Evolutionary conservation across 768 basidiomycete genomes (phyloP).

Genomic region (Auricularia sp.): DNA sequence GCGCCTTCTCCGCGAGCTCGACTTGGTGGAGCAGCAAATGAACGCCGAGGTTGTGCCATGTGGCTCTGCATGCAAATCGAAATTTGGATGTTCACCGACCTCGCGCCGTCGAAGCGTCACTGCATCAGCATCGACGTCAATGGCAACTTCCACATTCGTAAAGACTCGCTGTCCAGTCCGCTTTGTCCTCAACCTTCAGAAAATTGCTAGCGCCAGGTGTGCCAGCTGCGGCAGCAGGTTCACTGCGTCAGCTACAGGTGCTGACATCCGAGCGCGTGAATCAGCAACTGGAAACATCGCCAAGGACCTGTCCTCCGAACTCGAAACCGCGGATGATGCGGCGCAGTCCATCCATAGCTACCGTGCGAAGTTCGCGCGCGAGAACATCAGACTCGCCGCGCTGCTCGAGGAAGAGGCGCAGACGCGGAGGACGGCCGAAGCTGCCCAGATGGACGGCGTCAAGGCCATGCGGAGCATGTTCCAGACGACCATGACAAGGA

Average conservation of each 20-base stretch:
- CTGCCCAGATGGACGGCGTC: constrained; percentile 53
- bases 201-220: constrained; percentile 36
- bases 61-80: constrained; percentile 17
- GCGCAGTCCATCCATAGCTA: constrained; percentile 52
- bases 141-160: constrained; percentile 26
- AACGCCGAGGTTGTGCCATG: constrained; percentile 40
- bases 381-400: constrained; percentile 45
- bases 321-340: constrained; percentile 57
- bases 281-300: constrained; percentile 49
- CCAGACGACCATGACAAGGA: constrained; percentile 48
- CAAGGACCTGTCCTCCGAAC: constrained; percentile 47
- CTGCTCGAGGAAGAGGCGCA: constrained; percentile 54
- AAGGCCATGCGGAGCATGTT: constrained; percentile 61
- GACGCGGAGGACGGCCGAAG: constrained; percentile 49
- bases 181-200: constrained; percentile 17
- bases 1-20: constrained; percentile 52
- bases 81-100: constrained; percentile 32
- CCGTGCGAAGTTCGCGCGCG: constrained; percentile 43
- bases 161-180: constrained; percentile 25
- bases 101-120: constrained; percentile 39
- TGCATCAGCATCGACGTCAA: constrained; percentile 15
- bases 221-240: constrained; percentile 50
- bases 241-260: constrained; percentile 60
- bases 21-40: constrained; percentile 48
- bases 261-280: constrained; percentile 57